Percentiles rank a stretch among this genome's conserved stretches.
Evolutionary conservation across 768 basidiomycete species (phyloP).

Genomic region (Cubamyces sp.): DNA sequence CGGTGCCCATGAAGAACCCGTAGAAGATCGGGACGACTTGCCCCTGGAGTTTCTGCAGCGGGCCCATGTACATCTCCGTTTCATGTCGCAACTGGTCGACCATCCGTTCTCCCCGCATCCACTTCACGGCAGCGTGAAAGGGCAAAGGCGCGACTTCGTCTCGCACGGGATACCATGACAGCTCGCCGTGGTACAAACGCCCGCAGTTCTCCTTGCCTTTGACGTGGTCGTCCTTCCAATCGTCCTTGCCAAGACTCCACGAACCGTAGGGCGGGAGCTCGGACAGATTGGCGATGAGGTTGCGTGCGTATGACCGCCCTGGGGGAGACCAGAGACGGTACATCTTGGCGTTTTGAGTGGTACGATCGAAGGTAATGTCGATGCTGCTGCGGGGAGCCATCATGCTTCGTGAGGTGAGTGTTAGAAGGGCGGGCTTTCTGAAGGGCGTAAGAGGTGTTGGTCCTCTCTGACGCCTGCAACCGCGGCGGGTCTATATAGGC

Average conservation of each 20-base stretch:
- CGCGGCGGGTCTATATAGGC: too few species aligned
- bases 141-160: neutral
- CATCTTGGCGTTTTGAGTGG: slow-evolving; percentile 5
- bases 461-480: too few species aligned
- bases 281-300: slow-evolving; percentile 10
- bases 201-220: slow-evolving; percentile 1
- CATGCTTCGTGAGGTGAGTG: neutral
- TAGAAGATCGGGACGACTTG: slow-evolving; percentile 43
- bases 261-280: neutral
- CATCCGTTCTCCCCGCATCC: slow-evolving; percentile 34
- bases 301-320: neutral
- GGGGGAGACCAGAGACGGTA: slow-evolving; percentile 14
- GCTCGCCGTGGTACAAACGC: slow-evolving; percentile 13
- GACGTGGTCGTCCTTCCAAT: slow-evolving; percentile 10
- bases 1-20: slow-evolving; percentile 41
- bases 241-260: slow-evolving; percentile 4
- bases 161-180: slow-evolving; percentile 9
- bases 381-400: slow-evolving; percentile 5
- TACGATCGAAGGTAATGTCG: slow-evolving; percentile 21
- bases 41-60: slow-evolving; percentile 42
- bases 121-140: slow-evolving; percentile 39
- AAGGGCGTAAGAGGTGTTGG: neutral
- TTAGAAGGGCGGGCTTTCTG: neutral
- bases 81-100: slow-evolving; percentile 39
- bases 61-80: slow-evolving; percentile 38